These are phyloP conservation scores for Amanita rubescens DNA, from an alignment of 768 basidiomycete species.

Conservation along the genomic window DNA sequence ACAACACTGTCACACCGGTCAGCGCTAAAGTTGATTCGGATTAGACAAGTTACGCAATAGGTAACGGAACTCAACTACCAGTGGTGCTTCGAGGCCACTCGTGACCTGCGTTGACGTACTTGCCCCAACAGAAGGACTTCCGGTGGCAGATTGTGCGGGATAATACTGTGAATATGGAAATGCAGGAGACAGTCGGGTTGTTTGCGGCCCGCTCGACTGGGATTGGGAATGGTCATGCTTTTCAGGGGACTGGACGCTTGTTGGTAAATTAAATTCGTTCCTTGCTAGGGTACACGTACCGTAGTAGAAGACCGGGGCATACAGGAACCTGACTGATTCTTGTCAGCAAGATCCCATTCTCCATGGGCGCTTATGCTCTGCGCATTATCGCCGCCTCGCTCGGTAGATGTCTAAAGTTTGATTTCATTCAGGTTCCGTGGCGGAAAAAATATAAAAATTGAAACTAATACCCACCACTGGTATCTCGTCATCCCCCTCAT, in stretches of 20 bases:
- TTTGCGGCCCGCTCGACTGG: background rate
- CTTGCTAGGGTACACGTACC: background rate
- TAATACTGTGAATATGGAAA: conserved; percentile 3
- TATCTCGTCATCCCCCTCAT: background rate
- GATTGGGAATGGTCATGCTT: too few relatives aligned
- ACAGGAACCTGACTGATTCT: background rate
- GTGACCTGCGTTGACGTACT: background rate
- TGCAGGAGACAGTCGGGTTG: background rate
- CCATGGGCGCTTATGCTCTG: background rate
- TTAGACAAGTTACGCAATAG: too few relatives aligned
- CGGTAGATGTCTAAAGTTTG: background rate
- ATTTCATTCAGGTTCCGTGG: too few relatives aligned
- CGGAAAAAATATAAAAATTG: too few relatives aligned
- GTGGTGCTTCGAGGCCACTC: background rate
- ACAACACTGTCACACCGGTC: too few relatives aligned
- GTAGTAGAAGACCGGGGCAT: background rate
- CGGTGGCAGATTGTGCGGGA: background rate
- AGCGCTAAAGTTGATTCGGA: too few relatives aligned
- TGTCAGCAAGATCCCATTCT: background rate
- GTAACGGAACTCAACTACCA: too few relatives aligned
- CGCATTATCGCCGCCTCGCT: background rate
- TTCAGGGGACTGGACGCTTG: too few relatives aligned
- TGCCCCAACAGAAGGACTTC: background rate
- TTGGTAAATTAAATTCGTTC: background rate
- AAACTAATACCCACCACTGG: background rate